These are phyloP conservation scores for Xylaria bambusicola DNA, from an alignment of 495 filamentous ascomycete species.

Conservation along the genomic window DNA sequence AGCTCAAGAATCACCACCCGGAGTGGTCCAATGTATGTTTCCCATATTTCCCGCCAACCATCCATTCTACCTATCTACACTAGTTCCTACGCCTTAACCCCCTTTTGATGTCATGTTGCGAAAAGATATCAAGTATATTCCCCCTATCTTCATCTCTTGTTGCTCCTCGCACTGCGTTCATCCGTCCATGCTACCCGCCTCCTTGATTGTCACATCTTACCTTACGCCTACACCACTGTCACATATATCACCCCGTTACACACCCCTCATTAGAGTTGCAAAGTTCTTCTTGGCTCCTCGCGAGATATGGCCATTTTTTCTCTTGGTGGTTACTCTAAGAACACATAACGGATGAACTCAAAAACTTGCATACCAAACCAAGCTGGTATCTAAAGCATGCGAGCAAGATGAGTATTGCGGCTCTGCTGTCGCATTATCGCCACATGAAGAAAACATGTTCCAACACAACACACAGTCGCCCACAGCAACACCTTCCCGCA, in stretches of 20 bases:
- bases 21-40: slow-evolving; percentile 63
- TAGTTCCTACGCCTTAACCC: no score
- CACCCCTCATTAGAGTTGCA: background rate
- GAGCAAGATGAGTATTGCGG: background rate
- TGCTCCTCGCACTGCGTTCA: background rate
- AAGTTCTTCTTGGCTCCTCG: background rate
- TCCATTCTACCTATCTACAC: no score
- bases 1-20: slow-evolving; percentile 60
- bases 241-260: background rate
- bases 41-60: no score
- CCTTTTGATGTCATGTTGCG: slow-evolving; percentile 14
- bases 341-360: background rate
- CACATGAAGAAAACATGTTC: no score
- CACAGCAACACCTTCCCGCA: no score
- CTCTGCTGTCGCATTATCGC: no score
- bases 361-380: background rate
- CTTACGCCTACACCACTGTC: background rate
- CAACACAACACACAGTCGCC: no score
- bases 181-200: background rate
- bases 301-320: background rate
- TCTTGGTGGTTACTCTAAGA: background rate
- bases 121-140: background rate
- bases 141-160: background rate
- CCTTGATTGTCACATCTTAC: background rate
- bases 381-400: no score